Evolutionary conservation across 495 filamentous ascomycete species (phyloP), one percentile per base, ranked within the genome.

Genomic region (Penicillium desertorum): DNA sequence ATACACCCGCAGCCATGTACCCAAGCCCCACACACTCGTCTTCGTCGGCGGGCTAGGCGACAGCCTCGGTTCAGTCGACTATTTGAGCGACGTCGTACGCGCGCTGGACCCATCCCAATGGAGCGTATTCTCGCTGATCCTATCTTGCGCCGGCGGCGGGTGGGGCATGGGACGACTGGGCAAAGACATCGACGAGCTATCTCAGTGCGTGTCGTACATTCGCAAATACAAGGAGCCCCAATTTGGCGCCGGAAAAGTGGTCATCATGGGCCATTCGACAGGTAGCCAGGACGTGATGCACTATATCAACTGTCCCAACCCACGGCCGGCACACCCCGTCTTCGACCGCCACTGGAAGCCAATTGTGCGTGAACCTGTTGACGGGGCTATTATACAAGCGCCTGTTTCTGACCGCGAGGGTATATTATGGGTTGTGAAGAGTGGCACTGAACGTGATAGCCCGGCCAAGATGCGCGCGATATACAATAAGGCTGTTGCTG

Each of bases 271-370:
- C 17, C 90, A 95, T 60, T 91, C 87, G 14, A 89, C 86, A 0
- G 93, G 93, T 0, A 89, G 88, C 55, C 93, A 95, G 75, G 91
- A 93, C 64, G 84, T 88, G 43, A 79, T 96, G 76, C 83, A 89
- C 54, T 95, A 92, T 62, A 70, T 88, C 17, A 68, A 66, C 34
- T 63, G 64, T 27, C 66, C 66, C 7, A 73, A 71, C 29, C 74
- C 74, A 1, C 70, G 73, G 59, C 63, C 48, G 11, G 56, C 56
- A 50, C 62, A 69, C 16, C 71, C 71, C 0, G 55, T 65, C 7
- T 71, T 77, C 34, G 74, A 77, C 37, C 51, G 61, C 1, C 46
- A 61, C 8, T 65, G 70, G 44, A 37, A 54, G 20, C 70, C 72
- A 6, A 54, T 76, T 4, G 19, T 61, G 5, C 69, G 72, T 5